A percentile compares a stretch with the other conserved stretches of the same genome.
Conservation (phyloP, 768 basidiomycete genomes). For the Pholiota molesta region DNA sequence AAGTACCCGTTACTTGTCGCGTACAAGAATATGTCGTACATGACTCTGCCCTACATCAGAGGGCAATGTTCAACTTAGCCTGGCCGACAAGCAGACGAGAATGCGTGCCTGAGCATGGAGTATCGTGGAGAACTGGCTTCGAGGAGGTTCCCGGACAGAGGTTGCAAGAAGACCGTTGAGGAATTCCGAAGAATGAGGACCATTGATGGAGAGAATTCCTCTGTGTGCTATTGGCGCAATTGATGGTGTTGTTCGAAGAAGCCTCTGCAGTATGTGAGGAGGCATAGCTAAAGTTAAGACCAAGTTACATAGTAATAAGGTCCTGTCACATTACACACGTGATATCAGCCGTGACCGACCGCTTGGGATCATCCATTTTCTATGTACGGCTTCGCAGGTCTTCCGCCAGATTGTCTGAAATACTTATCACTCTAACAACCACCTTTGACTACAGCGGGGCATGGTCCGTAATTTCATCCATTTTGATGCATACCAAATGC, state of each 20-base stretch:
- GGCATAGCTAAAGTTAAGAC: conserved; percentile 28
- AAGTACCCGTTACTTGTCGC: conserved; percentile 62
- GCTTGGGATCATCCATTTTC: no score
- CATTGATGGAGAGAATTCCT: conserved; percentile 74
- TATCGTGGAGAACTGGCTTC: conserved; percentile 64
- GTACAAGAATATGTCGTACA: conserved; percentile 89
- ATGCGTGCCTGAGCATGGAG: conserved; percentile 75
- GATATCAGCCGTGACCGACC: no score
- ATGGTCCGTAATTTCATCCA: conserved; percentile 58
- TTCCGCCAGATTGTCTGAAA: conserved; percentile 81
- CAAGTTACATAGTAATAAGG: no score
- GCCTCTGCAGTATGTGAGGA: conserved; percentile 40
- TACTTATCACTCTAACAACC: conserved; percentile 59
- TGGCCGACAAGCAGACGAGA: conserved; percentile 17
- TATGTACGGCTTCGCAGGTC: no score
- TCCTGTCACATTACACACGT: no score
- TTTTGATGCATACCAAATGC: background rate
- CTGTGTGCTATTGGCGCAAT: conserved; percentile 67
- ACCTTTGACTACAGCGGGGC: conserved; percentile 83
- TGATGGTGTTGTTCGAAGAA: conserved; percentile 52
- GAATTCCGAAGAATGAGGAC: conserved; percentile 80
- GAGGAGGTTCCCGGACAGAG: conserved; percentile 43
- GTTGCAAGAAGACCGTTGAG: conserved; percentile 76
- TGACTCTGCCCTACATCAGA: conserved; percentile 73
- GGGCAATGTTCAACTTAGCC: conserved; percentile 15